phyloP scores from a whole-genome alignment of 345 rosid genomes.

The Mangifera indica region DNA sequence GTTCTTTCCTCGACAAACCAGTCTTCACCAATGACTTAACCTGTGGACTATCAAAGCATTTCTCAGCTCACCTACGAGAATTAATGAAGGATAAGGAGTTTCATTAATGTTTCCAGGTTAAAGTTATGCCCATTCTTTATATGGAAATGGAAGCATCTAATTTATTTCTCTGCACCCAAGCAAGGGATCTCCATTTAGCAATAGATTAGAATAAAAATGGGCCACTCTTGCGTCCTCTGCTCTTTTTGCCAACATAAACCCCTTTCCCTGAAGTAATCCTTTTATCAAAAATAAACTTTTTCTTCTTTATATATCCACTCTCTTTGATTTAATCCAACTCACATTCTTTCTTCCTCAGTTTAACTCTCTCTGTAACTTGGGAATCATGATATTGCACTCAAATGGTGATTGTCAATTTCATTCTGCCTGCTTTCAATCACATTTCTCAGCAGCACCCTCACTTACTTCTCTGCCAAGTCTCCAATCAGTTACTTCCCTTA shows the following conservation, averaged over 20 bases:
- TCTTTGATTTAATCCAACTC: slow-evolving; percentile 23
- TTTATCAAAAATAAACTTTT: neutral
- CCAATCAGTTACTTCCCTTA: slow-evolving; percentile 39
- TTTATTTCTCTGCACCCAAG: slow-evolving; percentile 13
- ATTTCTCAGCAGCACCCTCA: slow-evolving; percentile 14
- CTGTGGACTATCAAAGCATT: neutral
- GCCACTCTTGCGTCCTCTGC: slow-evolving; percentile 20
- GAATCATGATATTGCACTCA: slow-evolving; percentile 30
- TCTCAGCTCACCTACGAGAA: slow-evolving; percentile 9
- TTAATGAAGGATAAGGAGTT: slow-evolving; percentile 2
- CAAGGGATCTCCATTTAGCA: slow-evolving; percentile 4
- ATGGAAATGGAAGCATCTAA: slow-evolving; percentile 23
- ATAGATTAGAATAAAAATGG: neutral
- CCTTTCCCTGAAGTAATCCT: neutral
- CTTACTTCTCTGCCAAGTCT: slow-evolving; percentile 43
- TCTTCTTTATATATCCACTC: slow-evolving; percentile 20
- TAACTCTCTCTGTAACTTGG: neutral
- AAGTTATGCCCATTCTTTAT: neutral
- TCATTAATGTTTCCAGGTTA: slow-evolving; percentile 14
- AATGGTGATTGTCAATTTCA: slow-evolving; percentile 28
- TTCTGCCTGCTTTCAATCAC: slow-evolving; percentile 15
- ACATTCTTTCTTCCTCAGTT: no score
- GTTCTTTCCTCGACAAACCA: no score
- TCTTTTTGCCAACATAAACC: slow-evolving; percentile 10
- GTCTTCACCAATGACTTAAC: slow-evolving; percentile 21